phyloP scores from a whole-genome alignment of 2,329 filamentous ascomycete genomes.

The Chrysoporthe puriensis region DNA sequence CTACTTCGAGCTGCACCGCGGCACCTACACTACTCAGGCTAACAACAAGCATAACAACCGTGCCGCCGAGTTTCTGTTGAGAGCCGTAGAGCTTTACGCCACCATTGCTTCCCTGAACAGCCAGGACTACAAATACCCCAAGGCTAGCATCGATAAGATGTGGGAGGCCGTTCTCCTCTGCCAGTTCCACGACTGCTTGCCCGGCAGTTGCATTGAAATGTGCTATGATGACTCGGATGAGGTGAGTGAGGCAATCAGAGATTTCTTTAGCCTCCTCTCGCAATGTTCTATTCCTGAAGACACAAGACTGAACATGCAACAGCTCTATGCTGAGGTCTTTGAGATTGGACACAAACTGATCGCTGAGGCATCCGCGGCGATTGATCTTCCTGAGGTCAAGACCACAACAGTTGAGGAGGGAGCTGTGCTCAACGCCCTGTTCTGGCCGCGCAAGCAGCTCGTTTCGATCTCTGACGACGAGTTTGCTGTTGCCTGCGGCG shows the following conservation, averaged over 20 bases:
- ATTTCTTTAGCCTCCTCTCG: background rate
- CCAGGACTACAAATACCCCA: conserved; percentile 83
- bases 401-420: conserved; percentile 50
- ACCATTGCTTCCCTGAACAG: conserved; percentile 80
- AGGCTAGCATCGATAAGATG: conserved; percentile 90
- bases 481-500: conserved; percentile 60
- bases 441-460: conserved; percentile 80
- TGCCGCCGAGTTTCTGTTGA: conserved; percentile 79
- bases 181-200: conserved; percentile 97
- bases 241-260: conserved; percentile 43
- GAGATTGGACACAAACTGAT: conserved; percentile 73
- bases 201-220: conserved; percentile 95
- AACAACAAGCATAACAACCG: conserved; percentile 98
- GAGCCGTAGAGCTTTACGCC: conserved; percentile 85
- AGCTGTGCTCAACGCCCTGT: conserved; percentile 80
- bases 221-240: conserved; percentile 95
- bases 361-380: conserved; percentile 66
- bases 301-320: conserved; percentile 32
- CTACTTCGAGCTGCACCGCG: conserved; percentile 96
- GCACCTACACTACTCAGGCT: conserved; percentile 95
- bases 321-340: conserved; percentile 84
- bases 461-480: conserved; percentile 62
- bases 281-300: background rate
- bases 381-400: conserved; percentile 61
- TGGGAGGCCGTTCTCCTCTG: conserved; percentile 92